These are phyloP conservation scores for Yarrowia sp. DNA, from an alignment of 805 yeast genomes.

Conservation along the genomic window DNA sequence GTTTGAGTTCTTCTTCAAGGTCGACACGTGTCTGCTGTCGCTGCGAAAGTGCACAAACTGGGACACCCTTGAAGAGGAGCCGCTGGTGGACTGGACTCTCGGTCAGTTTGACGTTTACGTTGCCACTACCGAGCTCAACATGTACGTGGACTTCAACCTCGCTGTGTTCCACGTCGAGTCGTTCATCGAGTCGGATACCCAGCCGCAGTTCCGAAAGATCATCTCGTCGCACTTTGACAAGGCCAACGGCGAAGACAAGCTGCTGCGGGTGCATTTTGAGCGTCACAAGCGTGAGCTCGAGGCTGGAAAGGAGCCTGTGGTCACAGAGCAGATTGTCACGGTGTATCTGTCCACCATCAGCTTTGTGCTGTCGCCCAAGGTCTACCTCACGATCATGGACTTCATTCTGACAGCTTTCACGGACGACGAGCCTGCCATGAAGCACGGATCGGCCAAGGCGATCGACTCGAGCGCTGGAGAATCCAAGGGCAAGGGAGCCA, in stretches of 20 bases:
- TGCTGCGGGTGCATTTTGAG: conserved; percentile 59
- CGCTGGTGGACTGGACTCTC: conserved; percentile 70
- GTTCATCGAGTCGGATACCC: conserved; percentile 60
- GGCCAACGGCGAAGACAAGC: conserved; percentile 39
- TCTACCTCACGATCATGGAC: conserved; percentile 73
- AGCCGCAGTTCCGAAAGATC: conserved; percentile 63
- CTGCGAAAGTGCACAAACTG: conserved; percentile 67
- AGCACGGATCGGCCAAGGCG: neutral
- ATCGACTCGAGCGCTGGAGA: neutral
- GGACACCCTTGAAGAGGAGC: conserved; percentile 57
- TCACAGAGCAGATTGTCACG: conserved; percentile 69
- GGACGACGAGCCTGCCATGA: conserved; percentile 51
- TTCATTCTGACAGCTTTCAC: conserved; percentile 85
- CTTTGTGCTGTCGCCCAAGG: conserved; percentile 71
- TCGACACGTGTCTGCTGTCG: conserved; percentile 60
- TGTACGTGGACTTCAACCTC: conserved; percentile 64
- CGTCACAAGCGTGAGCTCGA: conserved; percentile 60
- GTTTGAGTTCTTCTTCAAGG: conserved; percentile 70
- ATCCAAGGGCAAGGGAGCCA: conserved; percentile 4
- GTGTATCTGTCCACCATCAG: conserved; percentile 75
- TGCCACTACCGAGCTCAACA: conserved; percentile 55
- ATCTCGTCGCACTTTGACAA: conserved; percentile 53
- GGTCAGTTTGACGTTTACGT: conserved; percentile 61
- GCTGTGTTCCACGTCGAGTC: conserved; percentile 72
- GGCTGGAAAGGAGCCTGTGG: conserved; percentile 45